Percentiles rank a stretch among this genome's conserved stretches.
These are phyloP conservation scores for Solanum infundibuliforme DNA, from an alignment of 257 asterid genomes.

Conservation along the genomic window DNA sequence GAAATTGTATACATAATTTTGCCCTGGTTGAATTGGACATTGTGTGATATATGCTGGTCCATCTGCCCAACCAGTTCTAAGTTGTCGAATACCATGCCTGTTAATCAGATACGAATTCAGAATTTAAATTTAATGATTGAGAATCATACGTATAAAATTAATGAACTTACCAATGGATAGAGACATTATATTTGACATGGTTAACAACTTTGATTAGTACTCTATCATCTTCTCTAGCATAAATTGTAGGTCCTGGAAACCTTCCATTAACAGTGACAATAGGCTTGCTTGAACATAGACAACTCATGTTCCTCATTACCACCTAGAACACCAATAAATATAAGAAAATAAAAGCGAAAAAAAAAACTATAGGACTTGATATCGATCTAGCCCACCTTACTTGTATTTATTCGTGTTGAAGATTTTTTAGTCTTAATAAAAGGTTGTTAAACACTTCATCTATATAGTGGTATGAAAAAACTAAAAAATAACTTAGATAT, in stretches of 20 bases:
- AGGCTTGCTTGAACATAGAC: slow-evolving; percentile 58
- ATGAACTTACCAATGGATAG: slow-evolving; percentile 64
- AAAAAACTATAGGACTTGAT: neutral
- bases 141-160: neutral
- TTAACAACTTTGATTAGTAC: slow-evolving; percentile 65
- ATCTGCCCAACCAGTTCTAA: slow-evolving; percentile 89
- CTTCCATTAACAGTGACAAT: slow-evolving; percentile 69
- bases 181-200: slow-evolving; percentile 74
- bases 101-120: neutral
- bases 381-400: neutral
- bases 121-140: neutral
- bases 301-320: slow-evolving; percentile 47
- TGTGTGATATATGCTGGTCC: slow-evolving; percentile 95
- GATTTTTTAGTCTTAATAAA: neutral
- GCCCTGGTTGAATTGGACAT: slow-evolving; percentile 81
- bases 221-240: slow-evolving; percentile 74
- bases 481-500: neutral
- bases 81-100: slow-evolving; percentile 87
- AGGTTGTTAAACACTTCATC: neutral
- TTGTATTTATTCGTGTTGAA: neutral
- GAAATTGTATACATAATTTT: slow-evolving; percentile 61
- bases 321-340: slow-evolving; percentile 26
- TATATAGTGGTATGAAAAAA: neutral
- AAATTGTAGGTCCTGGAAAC: slow-evolving; percentile 81
- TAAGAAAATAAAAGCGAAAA: neutral